A percentile compares a stretch with the other conserved stretches of the same genome.
These are phyloP conservation scores for Exophiala alcalophila DNA, from an alignment of 2,329 filamentous ascomycete species.

Conservation along the genomic window DNA sequence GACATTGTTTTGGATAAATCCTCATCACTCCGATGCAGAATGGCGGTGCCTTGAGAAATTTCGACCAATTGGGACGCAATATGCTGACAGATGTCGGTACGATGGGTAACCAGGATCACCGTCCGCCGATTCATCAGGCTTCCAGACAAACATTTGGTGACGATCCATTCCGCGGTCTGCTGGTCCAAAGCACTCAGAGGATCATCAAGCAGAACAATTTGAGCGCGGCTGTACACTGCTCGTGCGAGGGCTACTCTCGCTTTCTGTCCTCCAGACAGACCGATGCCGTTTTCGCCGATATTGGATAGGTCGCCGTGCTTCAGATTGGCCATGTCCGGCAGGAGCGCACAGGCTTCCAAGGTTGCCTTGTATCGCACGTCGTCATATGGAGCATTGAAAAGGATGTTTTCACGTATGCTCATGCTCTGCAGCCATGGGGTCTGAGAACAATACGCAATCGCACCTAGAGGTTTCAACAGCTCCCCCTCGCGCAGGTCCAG, in stretches of 20 bases:
- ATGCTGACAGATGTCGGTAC: conserved; percentile 67
- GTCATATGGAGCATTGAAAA: conserved; percentile 66
- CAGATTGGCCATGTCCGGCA: conserved; percentile 61
- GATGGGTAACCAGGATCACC: conserved; percentile 62
- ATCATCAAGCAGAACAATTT: conserved; percentile 57
- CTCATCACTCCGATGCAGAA: conserved; percentile 42
- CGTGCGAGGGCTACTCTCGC: conserved; percentile 60
- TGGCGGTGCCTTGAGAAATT: conserved; percentile 60
- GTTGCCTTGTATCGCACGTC: conserved; percentile 66
- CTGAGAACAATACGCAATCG: conserved; percentile 62
- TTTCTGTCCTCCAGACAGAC: conserved; percentile 60
- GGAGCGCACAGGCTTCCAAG: conserved; percentile 61
- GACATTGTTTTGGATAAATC: conserved; percentile 41
- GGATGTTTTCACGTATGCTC: conserved; percentile 66
- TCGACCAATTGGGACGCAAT: conserved; percentile 72
- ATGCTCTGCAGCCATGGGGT: conserved; percentile 68
- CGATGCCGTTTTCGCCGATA: conserved; percentile 61
- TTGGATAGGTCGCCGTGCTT: conserved; percentile 62
- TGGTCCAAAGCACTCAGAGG: conserved; percentile 61
- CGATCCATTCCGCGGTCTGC: conserved; percentile 62
- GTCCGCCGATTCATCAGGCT: conserved; percentile 54
- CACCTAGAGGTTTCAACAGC: conserved; percentile 51
- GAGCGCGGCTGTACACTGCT: conserved; percentile 57
- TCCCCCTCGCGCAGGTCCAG: conserved; percentile 53
- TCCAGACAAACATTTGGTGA: conserved; percentile 56